A percentile compares a stretch with the other conserved stretches of the same genome.
Evolutionary conservation across 169 alveolate species (phyloP).

Genomic region (Perkinsus marinus): DNA sequence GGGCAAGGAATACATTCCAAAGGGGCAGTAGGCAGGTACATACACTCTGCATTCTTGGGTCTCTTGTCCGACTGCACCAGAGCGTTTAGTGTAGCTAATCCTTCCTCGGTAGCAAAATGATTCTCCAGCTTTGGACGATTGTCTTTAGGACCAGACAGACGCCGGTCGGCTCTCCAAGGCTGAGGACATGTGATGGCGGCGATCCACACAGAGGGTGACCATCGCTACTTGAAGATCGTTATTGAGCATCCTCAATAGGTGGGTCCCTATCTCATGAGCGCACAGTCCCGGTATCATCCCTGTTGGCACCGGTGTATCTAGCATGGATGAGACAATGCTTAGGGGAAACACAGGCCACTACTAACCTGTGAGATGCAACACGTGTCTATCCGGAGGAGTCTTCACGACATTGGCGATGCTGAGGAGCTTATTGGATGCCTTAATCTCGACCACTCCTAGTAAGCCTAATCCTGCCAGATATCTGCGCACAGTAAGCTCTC

Average conservation of each 20-base stretch:
- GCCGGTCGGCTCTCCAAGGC: background rate
- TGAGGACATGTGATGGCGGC: background rate
- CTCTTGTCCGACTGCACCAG: background rate
- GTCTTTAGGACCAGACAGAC: background rate
- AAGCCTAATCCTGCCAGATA: background rate
- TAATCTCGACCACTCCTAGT: background rate
- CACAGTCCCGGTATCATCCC: background rate
- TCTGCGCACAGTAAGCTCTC: background rate
- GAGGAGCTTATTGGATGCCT: background rate
- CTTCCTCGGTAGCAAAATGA: background rate
- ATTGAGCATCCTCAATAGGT: background rate
- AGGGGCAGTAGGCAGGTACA: background rate
- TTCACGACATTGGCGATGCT: background rate
- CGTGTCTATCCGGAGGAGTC: background rate
- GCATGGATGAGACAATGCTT: background rate
- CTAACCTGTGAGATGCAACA: background rate
- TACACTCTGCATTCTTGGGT: background rate
- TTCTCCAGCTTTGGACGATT: background rate
- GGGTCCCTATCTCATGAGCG: background rate
- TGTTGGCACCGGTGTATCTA: background rate
- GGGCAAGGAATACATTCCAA: too few relatives aligned
- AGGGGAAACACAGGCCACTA: too few relatives aligned
- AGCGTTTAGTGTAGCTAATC: background rate
- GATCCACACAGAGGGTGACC: background rate
- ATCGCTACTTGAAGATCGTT: background rate